These are phyloP conservation scores for Xylaria sp. DNA, from an alignment of 2,329 filamentous ascomycete genomes.

Conservation along the genomic window DNA sequence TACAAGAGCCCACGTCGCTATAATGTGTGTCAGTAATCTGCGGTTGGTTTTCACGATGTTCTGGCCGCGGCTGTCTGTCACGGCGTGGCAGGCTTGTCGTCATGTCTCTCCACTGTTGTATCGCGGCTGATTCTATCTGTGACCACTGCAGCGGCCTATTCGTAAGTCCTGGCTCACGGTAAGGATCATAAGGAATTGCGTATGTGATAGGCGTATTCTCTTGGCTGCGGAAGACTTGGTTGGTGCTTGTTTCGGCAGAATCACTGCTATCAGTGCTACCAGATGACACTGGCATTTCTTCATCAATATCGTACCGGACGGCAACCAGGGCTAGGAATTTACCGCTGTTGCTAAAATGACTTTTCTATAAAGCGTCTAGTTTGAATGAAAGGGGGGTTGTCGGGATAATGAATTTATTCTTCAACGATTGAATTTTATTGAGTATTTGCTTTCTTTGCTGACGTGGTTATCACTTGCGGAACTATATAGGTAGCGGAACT, in stretches of 20 bases:
- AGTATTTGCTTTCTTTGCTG: background rate
- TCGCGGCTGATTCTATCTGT: background rate
- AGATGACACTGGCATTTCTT: background rate
- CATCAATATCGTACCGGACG: constrained; percentile 9
- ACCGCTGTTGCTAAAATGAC: background rate
- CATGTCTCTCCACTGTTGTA: constrained; percentile 21
- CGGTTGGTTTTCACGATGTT: background rate
- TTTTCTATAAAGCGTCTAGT: background rate
- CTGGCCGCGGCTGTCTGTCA: background rate
- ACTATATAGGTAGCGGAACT: background rate
- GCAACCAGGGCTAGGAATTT: background rate
- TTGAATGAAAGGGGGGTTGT: background rate
- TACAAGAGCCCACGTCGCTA: background rate
- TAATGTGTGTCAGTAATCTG: background rate
- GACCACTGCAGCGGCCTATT: constrained; percentile 4
- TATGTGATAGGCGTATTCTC: background rate
- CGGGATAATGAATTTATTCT: background rate
- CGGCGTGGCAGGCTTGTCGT: background rate
- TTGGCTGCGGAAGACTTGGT: background rate
- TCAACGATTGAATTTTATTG: background rate
- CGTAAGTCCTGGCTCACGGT: background rate
- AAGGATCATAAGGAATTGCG: background rate
- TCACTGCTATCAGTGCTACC: background rate
- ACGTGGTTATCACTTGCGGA: background rate
- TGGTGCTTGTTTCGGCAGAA: background rate